Percentiles rank a stretch among this genome's conserved stretches.
Evolutionary conservation across 768 basidiomycete species (phyloP).

Genomic region (Crucibulum laeve): DNA sequence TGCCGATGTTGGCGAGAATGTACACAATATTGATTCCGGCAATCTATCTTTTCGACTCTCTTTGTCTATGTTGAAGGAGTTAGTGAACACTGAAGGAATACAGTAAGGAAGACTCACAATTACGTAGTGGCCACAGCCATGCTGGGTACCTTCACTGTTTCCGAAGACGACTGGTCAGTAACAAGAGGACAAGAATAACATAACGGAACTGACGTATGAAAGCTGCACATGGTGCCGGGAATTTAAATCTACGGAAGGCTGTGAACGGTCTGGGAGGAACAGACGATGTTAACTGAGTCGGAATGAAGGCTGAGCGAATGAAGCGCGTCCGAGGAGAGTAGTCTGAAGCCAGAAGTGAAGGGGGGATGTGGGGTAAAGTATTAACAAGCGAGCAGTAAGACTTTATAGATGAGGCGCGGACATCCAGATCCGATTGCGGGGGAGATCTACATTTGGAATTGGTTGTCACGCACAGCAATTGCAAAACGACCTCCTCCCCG

Average conservation of each 20-base stretch:
- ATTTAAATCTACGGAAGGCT: background rate
- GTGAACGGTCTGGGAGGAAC: too few relatives aligned
- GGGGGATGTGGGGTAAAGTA: background rate
- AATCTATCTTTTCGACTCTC: conserved; percentile 51
- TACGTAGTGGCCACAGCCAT: conserved; percentile 79
- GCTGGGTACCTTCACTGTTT: conserved; percentile 70
- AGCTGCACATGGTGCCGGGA: conserved; percentile 43
- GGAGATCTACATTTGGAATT: too few relatives aligned
- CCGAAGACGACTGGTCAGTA: conserved; percentile 17
- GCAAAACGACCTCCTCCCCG: too few relatives aligned
- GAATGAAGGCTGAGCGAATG: background rate
- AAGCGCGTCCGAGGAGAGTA: background rate
- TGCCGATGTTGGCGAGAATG: conserved; percentile 24
- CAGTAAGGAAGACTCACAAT: conserved; percentile 39
- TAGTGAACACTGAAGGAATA: conserved; percentile 7
- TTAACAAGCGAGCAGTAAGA: background rate
- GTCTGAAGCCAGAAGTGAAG: background rate
- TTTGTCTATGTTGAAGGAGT: conserved; percentile 33
- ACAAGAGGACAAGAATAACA: conserved; percentile 8
- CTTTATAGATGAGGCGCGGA: background rate
- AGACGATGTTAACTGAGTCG: conserved; percentile 1
- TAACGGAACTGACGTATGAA: conserved; percentile 41
- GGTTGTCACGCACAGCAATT: too few relatives aligned
- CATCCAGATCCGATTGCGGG: background rate
- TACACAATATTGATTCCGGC: conserved; percentile 38